Conservation (phyloP, 768 basidiomycete species). For the Guyanaporus albipodus region DNA sequence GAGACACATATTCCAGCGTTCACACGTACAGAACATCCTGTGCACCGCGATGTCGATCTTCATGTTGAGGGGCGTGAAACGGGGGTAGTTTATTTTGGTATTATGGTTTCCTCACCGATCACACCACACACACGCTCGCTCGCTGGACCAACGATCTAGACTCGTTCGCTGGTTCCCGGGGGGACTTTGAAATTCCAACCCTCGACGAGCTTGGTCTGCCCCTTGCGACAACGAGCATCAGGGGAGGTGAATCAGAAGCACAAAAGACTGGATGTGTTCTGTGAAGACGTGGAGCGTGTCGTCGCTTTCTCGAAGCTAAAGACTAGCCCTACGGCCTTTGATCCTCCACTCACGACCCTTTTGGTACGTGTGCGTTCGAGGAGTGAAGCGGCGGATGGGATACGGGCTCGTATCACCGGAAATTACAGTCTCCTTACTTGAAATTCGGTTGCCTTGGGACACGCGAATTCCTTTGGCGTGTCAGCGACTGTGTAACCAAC, state of each 20-base stretch:
- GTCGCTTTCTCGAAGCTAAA: conserved; percentile 16
- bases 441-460: conserved; percentile 20
- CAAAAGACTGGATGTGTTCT: conserved; percentile 16
- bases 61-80: conserved; percentile 14
- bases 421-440: conserved; percentile 19
- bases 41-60: conserved; percentile 11
- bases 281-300: conserved; percentile 12
- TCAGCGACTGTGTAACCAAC: conserved; percentile 5
- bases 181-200: conserved; percentile 25
- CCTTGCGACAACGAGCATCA: conserved; percentile 27
- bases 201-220: conserved; percentile 15
- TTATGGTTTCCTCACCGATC: conserved; percentile 15
- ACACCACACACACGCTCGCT: conserved; percentile 6
- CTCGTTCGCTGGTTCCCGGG: conserved; percentile 15
- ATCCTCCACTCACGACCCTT: conserved; percentile 21
- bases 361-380: conserved; percentile 18
- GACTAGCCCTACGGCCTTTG: conserved; percentile 11
- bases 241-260: conserved; percentile 27
- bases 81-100: conserved; percentile 14
- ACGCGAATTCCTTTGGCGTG: conserved; percentile 18
- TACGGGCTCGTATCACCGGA: conserved; percentile 15
- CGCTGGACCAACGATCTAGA: conserved; percentile 18
- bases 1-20: conserved; percentile 8
- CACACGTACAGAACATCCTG: conserved; percentile 15
- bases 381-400: conserved; percentile 1